These are phyloP conservation scores for Sporothrix brunneoviolacea DNA, from an alignment of 2,329 filamentous ascomycete species.

Conservation along the genomic window DNA sequence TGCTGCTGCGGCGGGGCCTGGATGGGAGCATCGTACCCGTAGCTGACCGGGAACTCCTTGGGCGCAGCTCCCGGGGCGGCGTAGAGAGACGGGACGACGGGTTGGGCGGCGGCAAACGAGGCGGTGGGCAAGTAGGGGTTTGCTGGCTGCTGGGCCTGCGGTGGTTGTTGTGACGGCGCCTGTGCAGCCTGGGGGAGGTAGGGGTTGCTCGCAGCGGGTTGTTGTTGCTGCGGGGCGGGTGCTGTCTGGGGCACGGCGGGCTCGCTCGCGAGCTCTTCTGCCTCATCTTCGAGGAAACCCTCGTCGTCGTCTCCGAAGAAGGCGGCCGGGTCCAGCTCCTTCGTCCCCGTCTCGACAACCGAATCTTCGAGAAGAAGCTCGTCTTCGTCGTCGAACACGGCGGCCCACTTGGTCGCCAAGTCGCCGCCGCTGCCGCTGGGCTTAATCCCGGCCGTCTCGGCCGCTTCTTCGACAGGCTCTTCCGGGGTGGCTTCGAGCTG, in stretches of 20 bases:
- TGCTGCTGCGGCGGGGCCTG: slow-evolving; percentile 24
- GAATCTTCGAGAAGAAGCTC: slow-evolving; percentile 58
- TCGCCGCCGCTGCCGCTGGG: slow-evolving; percentile 45
- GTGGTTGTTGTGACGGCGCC: slow-evolving; percentile 4
- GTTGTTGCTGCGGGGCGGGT: background rate
- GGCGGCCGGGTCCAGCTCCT: slow-evolving; percentile 53
- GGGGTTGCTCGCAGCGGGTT: slow-evolving; percentile 1
- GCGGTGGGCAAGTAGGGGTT: slow-evolving; percentile 17
- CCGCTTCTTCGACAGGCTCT: slow-evolving; percentile 6
- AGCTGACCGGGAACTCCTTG: slow-evolving; percentile 10
- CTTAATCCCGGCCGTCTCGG: slow-evolving; percentile 6
- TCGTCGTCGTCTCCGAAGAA: slow-evolving; percentile 80
- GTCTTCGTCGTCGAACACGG: slow-evolving; percentile 68
- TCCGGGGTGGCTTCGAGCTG: slow-evolving; percentile 14
- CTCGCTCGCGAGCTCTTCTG: slow-evolving; percentile 28
- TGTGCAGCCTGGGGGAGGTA: slow-evolving; percentile 16
- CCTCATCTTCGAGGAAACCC: slow-evolving; percentile 71
- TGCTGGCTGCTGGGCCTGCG: slow-evolving; percentile 5
- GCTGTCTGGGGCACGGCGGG: slow-evolving; percentile 19
- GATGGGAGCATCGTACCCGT: slow-evolving; percentile 12
- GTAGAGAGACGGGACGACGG: slow-evolving; percentile 4
- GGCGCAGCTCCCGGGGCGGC: background rate
- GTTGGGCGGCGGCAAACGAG: slow-evolving; percentile 2
- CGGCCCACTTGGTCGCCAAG: slow-evolving; percentile 74
- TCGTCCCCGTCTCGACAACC: slow-evolving; percentile 23